A percentile compares a stretch with the other conserved stretches of the same genome.
phyloP scores from a whole-genome alignment of 148 eudicot species.

The Vaccinium vitisidaea region DNA sequence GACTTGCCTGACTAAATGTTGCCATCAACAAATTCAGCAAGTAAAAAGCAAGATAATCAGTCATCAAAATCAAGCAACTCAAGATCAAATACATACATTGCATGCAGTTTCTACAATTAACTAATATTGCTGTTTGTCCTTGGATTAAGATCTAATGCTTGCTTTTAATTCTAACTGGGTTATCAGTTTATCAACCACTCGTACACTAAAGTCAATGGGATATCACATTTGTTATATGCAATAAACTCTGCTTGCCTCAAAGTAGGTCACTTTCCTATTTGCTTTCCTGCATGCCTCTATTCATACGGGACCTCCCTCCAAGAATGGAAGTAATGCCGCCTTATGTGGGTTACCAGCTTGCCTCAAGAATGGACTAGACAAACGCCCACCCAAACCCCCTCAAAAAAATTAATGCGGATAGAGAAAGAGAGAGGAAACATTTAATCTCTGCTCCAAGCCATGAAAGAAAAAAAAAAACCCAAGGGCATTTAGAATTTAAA shows the following conservation, averaged over 20 bases:
- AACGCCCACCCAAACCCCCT: neutral
- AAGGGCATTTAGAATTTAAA: neutral
- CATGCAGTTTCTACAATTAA: neutral
- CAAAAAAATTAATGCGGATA: neutral
- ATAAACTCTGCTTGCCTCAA: neutral
- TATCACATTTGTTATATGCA: neutral
- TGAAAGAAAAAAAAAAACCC: no score
- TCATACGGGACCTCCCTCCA: no score
- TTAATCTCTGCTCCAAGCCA: neutral
- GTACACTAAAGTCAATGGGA: neutral
- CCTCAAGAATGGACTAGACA: neutral
- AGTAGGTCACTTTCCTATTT: neutral
- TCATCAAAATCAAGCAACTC: neutral
- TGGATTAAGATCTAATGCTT: neutral
- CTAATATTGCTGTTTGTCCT: neutral
- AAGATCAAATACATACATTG: neutral
- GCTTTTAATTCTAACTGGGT: neutral
- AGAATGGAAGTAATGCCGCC: no score
- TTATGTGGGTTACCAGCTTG: no score
- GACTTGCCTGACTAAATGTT: neutral
- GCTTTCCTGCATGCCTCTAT: no score
- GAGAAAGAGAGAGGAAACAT: neutral
- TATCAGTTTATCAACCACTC: neutral
- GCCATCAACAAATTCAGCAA: neutral
- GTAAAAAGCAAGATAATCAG: neutral